A percentile compares a stretch with the other conserved stretches of the same genome.
These are phyloP conservation scores for Chiua virens DNA, from an alignment of 768 basidiomycete genomes.

Conservation along the genomic window DNA sequence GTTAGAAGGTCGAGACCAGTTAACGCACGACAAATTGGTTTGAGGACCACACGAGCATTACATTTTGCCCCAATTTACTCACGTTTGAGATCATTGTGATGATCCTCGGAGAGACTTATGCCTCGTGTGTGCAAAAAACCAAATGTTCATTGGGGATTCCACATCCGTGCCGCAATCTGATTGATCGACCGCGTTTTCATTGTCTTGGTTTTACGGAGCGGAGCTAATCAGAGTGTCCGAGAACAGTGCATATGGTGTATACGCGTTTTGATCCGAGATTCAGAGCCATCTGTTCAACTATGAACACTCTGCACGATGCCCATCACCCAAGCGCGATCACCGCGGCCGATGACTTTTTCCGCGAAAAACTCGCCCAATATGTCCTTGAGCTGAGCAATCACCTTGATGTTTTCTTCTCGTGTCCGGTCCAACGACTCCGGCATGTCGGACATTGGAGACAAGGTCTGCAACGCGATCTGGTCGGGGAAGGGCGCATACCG, in stretches of 20 bases:
- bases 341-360: conserved; percentile 41
- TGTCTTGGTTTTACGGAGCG: no score
- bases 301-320: conserved; percentile 45
- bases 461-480: conserved; percentile 61
- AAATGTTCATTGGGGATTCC: no score
- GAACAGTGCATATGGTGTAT: background rate
- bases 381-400: conserved; percentile 49
- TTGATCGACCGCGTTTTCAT: background rate
- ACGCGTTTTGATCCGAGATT: background rate
- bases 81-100: no score
- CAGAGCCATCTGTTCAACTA: conserved; percentile 5
- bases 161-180: no score
- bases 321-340: conserved; percentile 65
- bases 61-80: no score
- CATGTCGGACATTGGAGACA: conserved; percentile 59
- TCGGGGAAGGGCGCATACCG: background rate
- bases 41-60: no score
- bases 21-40: no score
- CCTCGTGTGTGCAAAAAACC: no score
- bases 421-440: conserved; percentile 54
- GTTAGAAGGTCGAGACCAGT: no score
- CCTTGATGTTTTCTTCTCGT: conserved; percentile 47
- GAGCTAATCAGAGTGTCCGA: no score
- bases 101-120: no score
- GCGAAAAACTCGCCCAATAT: conserved; percentile 65